Percentiles rank a stretch among this genome's conserved stretches.
phyloP scores from a whole-genome alignment of 148 eudicot species.

The Spergularia marina region DNA sequence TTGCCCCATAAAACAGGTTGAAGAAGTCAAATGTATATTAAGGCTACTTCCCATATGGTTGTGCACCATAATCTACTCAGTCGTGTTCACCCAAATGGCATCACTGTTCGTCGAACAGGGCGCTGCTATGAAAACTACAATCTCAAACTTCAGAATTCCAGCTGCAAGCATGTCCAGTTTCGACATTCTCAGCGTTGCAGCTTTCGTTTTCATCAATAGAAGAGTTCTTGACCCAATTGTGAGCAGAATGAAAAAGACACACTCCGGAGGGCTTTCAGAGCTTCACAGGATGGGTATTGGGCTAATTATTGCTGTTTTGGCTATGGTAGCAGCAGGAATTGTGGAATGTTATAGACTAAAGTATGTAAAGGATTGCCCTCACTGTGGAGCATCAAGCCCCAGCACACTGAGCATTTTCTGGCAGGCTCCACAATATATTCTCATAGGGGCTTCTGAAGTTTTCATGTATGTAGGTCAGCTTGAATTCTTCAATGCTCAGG shows the following conservation, averaged over 20 bases:
- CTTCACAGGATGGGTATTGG: constrained; percentile 96
- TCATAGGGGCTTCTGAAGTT: constrained; percentile 88
- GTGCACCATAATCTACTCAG: constrained; percentile 86
- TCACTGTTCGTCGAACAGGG: constrained; percentile 92
- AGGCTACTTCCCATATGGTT: constrained; percentile 85
- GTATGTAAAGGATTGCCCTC: constrained; percentile 59
- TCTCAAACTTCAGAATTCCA: constrained; percentile 66
- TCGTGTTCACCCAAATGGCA: constrained; percentile 90
- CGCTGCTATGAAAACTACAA: constrained; percentile 59
- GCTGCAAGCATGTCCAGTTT: constrained; percentile 93
- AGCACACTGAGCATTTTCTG: constrained; percentile 79
- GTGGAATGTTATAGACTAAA: constrained; percentile 68
- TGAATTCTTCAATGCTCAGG: constrained; percentile 88
- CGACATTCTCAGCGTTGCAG: constrained; percentile 82
- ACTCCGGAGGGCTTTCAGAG: constrained; percentile 59
- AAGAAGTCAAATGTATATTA: constrained; percentile 83
- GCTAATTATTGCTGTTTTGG: constrained; percentile 65
- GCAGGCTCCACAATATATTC: constrained; percentile 83
- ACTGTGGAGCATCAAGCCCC: constrained; percentile 45
- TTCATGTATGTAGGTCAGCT: constrained; percentile 92
- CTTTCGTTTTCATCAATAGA: constrained; percentile 59
- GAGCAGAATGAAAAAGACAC: constrained; percentile 42
- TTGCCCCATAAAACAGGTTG: constrained; percentile 82
- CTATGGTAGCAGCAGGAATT: constrained; percentile 79
- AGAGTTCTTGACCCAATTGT: constrained; percentile 60